Percentiles rank a stretch among this genome's conserved stretches.
Conservation (phyloP, 768 basidiomycete genomes). For the Mycena galericulata region DNA sequence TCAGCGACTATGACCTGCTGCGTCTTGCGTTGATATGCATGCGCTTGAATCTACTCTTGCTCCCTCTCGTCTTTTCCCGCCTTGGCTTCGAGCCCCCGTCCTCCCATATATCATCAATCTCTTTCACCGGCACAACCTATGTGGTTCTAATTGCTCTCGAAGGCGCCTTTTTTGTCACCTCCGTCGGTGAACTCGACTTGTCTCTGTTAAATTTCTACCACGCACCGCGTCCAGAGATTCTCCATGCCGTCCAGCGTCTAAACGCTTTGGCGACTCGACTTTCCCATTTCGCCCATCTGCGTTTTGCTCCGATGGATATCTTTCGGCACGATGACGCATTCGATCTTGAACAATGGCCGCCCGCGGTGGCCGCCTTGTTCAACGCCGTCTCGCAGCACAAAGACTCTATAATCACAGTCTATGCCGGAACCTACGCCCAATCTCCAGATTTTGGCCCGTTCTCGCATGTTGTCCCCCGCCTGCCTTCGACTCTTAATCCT, state of each 20-base stretch:
- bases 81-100: background rate
- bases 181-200: conserved; percentile 1
- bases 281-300: background rate
- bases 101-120: background rate
- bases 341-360: background rate
- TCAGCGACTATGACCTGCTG: conserved; percentile 9
- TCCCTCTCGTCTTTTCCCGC: conserved; percentile 5
- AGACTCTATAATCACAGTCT: conserved; percentile 8
- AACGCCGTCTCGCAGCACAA: background rate
- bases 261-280: background rate
- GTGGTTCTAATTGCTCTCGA: background rate
- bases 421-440: background rate
- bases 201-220: background rate
- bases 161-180: background rate
- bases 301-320: background rate
- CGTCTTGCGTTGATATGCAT: conserved; percentile 9
- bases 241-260: background rate
- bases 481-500: background rate
- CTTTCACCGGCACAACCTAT: background rate
- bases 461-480: background rate
- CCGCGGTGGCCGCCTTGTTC: background rate
- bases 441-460: background rate
- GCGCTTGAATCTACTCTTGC: conserved; percentile 10
- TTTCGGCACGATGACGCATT: background rate
- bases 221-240: background rate